These are phyloP conservation scores for Pittosporum tobira DNA, from an alignment of 129 eudicot species.

Conservation along the genomic window DNA sequence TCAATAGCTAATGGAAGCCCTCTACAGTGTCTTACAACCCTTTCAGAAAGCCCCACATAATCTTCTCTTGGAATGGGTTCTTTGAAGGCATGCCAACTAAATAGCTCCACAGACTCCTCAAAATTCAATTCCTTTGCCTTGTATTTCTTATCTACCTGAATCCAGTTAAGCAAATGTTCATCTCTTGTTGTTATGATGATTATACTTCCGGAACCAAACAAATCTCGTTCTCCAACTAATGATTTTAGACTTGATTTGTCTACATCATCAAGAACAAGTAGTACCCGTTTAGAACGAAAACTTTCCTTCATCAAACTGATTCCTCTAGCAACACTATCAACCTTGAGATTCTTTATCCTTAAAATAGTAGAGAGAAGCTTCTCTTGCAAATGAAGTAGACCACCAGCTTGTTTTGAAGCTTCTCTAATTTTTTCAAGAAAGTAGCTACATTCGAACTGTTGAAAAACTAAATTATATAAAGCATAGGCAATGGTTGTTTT, in stretches of 20 bases:
- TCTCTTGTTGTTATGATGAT: constrained; percentile 7
- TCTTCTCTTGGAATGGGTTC: constrained; percentile 4
- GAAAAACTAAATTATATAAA: background rate
- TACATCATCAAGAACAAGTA: constrained; percentile 12
- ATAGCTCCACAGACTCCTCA: constrained; percentile 21
- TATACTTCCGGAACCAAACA: constrained; percentile 10
- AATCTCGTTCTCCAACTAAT: constrained; percentile 1
- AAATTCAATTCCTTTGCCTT: constrained; percentile 5
- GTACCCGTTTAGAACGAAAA: constrained; percentile 4
- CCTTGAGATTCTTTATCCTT: background rate
- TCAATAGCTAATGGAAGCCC: constrained; percentile 11
- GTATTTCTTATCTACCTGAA: constrained; percentile 10
- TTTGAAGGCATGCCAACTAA: constrained; percentile 24
- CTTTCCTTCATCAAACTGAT: background rate
- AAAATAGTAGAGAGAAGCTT: constrained; percentile 1
- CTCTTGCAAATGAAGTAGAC: constrained; percentile 1
- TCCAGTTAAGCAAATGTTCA: constrained; percentile 11
- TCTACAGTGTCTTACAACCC: constrained; percentile 9
- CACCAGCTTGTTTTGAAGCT: background rate
- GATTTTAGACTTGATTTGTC: background rate
- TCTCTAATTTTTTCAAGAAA: constrained; percentile 11
- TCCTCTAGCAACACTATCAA: background rate
- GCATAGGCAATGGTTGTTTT: constrained; percentile 16
- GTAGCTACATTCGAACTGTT: background rate
- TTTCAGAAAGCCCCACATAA: constrained; percentile 3